Base-by-base conservation (phyloP, 352 stramenopile genomes). In the Globisporangium lucens region DNA sequence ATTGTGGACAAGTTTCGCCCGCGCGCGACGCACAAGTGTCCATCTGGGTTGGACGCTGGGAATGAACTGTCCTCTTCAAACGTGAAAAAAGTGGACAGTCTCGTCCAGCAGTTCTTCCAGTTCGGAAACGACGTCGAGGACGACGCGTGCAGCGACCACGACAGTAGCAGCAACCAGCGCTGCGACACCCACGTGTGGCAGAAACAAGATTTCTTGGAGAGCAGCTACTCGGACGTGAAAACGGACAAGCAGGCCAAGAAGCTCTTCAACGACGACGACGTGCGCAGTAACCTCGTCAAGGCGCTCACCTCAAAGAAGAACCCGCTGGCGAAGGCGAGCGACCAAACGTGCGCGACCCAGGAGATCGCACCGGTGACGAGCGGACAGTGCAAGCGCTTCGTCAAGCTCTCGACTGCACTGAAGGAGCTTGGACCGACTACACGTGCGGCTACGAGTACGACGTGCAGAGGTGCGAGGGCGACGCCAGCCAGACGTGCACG, bases 401-500 rank as follows among this genome's bases (percentile, higher is more conserved):
- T 74, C n/a, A 74, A 79, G 65, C 78, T 87, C 66, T 65, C 65
- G n/a, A 82, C 73, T 0, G 61, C 68, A 33, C 52, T 93, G 27
- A 70, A 75, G 22, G 85, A 93, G 70, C 76, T 68, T 91, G 80
- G 82, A 77, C 74, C 15, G 75, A 90, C 67, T 93, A 90, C 69
- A 80, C 69, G 49, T 93, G 85, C 41, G 72, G 68, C 33, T 77
- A 75, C 49, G 76, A 89, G 61, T 90, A 85, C 53, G 80, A 88
- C 36, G 59, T 76, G 3, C 71, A 75, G 8, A 69, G 61, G 9
- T 90, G 82, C 10, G 69, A 79, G 0, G 82, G 83, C 9, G 72
- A 83, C 46, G 53, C 59, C 0, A 41, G 49, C 35, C 64, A 87
- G 49, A 69, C 22, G 2, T 91, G 83, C 51, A 27, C 57, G 0